These are phyloP conservation scores for Geranium incanum DNA, from an alignment of 441 rosid species.

Conservation along the genomic window DNA sequence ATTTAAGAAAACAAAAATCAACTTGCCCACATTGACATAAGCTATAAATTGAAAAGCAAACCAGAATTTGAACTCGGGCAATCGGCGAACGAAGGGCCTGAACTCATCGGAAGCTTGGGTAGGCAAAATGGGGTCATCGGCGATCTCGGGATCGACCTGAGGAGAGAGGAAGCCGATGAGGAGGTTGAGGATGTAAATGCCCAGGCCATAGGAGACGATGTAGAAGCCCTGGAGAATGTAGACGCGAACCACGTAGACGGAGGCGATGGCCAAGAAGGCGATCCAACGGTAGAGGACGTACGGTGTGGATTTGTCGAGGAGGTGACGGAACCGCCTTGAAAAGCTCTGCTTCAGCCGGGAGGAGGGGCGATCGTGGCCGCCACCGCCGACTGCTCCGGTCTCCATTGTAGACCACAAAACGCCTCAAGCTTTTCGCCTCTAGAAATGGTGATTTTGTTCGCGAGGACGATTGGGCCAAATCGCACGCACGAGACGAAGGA, in stretches of 20 bases:
- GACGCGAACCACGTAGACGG: constrained; percentile 65
- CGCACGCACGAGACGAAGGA: too few relatives aligned
- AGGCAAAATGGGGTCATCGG: constrained; percentile 14
- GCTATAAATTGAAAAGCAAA: neutral
- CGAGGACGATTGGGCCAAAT: too few relatives aligned
- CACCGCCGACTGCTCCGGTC: constrained; percentile 28
- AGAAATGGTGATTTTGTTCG: too few relatives aligned
- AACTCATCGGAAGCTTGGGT: constrained; percentile 18
- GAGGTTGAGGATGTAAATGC: constrained; percentile 18
- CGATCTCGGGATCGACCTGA: constrained; percentile 18
- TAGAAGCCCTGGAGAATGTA: constrained; percentile 52
- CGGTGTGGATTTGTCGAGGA: constrained; percentile 73
- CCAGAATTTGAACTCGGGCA: constrained; percentile 21
- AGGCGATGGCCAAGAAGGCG: constrained; percentile 38
- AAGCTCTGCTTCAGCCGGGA: constrained; percentile 41
- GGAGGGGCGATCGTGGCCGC: constrained; percentile 30
- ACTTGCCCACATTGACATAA: too few relatives aligned
- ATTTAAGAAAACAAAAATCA: neutral
- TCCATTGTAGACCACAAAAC: constrained; percentile 48
- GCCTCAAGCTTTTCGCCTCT: too few relatives aligned
- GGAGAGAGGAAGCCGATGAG: constrained; percentile 17
- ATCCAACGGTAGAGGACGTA: constrained; percentile 62
- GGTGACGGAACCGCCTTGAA: constrained; percentile 56
- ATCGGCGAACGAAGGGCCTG: constrained; percentile 20
- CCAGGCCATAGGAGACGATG: constrained; percentile 16